Base-by-base conservation (phyloP, 2,329 filamentous ascomycete species). In the Cladosporium sp. region DNA sequence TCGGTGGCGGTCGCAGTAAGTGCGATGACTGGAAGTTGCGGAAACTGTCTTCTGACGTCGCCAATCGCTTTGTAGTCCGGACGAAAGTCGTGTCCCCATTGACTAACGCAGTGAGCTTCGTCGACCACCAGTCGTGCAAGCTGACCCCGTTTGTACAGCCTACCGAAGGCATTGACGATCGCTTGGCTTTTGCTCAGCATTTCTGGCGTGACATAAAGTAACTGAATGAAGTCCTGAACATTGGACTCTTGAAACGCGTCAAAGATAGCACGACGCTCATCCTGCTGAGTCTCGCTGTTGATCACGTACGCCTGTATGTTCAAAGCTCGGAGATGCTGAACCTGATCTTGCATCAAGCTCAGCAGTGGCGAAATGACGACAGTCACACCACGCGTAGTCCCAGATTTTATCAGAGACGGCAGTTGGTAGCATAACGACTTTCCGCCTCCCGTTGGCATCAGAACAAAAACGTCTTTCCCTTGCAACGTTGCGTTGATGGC, bases 71-170 rank as follows among this genome's bases (percentile, higher is more conserved):
- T 96, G 77, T 99, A 99, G 70, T 97, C 93, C 0, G 92, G 93
- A 45, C 95, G 85, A 70, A 99, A 99, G 72, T 99, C 94, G 66
- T 99, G 94, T 0, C 94, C 94, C 94, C 94, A 99, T 77, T 99
- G 92, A 72, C 94, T 97, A 24, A 99, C 93, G 72, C 94, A 99
- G 72, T 99, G 94, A n/a, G 94, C 94, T 75, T 99, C 95, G 65
- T 99, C 94, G 61, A 99, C 96, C 54, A 99, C 94, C 49, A 99
- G 84, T 24, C 94, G 85, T 15, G 95, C 93, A 53, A 99, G 83
- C 65, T 87, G 89, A 3, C 81, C 78, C 51, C 84, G 84, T 13
- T 74, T 73, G 71, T 96, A 82, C n/a, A 99, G 78, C 2, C 77
- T 78, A 52, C 83, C 75, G 61, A 99, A 79, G 2, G 80, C 82